Evolutionary conservation across 1,139 yeast species (phyloP).

Genomic region (Kodamaea ohmeri): DNA sequence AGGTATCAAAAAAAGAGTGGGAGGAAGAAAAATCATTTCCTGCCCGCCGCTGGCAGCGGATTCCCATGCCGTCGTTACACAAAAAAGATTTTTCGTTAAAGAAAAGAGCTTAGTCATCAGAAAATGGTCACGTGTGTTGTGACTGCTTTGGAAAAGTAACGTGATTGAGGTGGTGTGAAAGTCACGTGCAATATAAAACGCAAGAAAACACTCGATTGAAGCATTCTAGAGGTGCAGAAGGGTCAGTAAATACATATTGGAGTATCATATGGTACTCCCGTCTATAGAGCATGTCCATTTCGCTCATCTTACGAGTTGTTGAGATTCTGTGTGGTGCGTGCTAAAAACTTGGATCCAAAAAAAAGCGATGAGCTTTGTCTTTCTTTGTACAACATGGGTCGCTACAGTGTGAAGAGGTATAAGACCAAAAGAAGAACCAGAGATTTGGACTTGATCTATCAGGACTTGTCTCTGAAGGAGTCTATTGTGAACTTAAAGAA

Average conservation of each 20-base stretch:
- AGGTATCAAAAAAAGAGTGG: slow-evolving; percentile 8
- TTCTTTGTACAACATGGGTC: slow-evolving; percentile 55
- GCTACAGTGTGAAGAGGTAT: slow-evolving; percentile 72
- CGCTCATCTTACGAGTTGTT: too few species aligned
- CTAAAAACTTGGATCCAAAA: slow-evolving; percentile 2
- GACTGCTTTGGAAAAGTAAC: slow-evolving; percentile 11
- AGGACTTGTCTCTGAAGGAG: slow-evolving; percentile 66
- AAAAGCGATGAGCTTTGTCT: slow-evolving; percentile 10
- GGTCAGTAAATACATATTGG: too few species aligned
- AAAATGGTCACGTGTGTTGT: slow-evolving; percentile 9
- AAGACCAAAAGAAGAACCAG: slow-evolving; percentile 82
- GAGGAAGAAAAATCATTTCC: slow-evolving; percentile 3
- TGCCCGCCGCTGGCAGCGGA: slow-evolving; percentile 1
- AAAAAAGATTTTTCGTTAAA: slow-evolving; percentile 5
- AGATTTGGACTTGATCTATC: slow-evolving; percentile 79
- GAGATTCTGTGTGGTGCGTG: background rate
- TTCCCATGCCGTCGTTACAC: background rate
- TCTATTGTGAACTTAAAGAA: slow-evolving; percentile 62
- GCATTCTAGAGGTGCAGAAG: too few species aligned
- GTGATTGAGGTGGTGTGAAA: background rate
- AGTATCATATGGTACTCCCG: too few species aligned
- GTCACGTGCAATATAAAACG: background rate
- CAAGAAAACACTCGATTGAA: too few species aligned
- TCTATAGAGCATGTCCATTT: too few species aligned
- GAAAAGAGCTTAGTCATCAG: slow-evolving; percentile 1